These are phyloP conservation scores for Biscogniauxia sp. DNA, from an alignment of 2,329 filamentous ascomycete species.

Conservation along the genomic window DNA sequence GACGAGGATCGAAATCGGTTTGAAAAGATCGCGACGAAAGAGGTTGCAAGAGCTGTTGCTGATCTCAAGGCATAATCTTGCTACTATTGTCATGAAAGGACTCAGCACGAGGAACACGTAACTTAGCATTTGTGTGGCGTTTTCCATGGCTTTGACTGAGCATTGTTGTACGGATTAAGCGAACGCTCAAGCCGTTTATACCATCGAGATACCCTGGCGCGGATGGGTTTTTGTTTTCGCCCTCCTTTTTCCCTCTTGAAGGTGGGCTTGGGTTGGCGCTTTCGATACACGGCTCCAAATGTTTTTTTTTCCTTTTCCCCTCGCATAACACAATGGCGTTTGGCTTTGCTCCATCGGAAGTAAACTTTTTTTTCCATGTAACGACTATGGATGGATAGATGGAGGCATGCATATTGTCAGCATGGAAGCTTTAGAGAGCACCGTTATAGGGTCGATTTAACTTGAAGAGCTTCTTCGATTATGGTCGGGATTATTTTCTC, in stretches of 20 bases:
- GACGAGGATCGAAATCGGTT: constrained; percentile 65
- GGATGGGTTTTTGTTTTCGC: background rate
- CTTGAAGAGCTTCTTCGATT: background rate
- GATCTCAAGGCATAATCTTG: constrained; percentile 40
- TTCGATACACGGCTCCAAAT: constrained; percentile 7
- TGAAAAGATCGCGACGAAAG: constrained; percentile 72
- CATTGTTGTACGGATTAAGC: constrained; percentile 5
- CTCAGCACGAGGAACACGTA: constrained; percentile 12
- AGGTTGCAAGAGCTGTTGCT: constrained; percentile 74
- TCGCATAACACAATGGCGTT: constrained; percentile 13
- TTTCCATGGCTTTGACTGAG: constrained; percentile 9
- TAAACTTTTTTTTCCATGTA: constrained; percentile 12
- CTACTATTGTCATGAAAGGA: constrained; percentile 14
- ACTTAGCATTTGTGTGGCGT: constrained; percentile 17
- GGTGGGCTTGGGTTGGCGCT: constrained; percentile 10
- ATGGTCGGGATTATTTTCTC: background rate
- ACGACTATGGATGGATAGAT: constrained; percentile 8
- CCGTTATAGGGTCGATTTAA: background rate
- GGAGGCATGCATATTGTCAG: constrained; percentile 11
- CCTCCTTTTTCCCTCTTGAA: constrained; percentile 14
- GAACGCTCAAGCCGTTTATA: constrained; percentile 7
- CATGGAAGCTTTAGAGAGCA: constrained; percentile 15
- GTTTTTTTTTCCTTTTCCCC: constrained; percentile 5
- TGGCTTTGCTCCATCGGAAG: constrained; percentile 2
- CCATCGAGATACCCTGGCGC: constrained; percentile 18